These are phyloP conservation scores for Plectosphaerella sp. DNA, from an alignment of 2,329 filamentous ascomycete genomes.

Conservation along the genomic window DNA sequence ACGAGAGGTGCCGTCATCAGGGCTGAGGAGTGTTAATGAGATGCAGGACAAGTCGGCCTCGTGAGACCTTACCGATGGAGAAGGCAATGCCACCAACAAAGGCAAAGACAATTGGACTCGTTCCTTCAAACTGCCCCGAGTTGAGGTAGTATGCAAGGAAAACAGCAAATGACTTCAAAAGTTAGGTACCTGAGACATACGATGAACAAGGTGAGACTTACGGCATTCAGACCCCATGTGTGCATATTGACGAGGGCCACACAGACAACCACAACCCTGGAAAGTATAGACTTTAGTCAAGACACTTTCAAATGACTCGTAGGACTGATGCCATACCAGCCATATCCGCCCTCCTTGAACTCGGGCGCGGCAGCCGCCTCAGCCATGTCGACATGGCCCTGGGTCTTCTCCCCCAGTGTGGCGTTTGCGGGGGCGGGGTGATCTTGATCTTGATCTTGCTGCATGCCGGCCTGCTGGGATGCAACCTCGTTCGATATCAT, in stretches of 20 bases:
- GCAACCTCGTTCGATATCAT: no score
- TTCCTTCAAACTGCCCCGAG: constrained; percentile 56
- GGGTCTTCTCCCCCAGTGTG: neutral
- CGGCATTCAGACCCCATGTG: constrained; percentile 71
- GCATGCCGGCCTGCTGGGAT: no score
- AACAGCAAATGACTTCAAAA: constrained; percentile 46
- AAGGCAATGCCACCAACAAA: constrained; percentile 73
- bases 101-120: constrained; percentile 64
- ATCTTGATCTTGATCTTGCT: no score
- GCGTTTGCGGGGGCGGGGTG: neutral
- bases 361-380: constrained; percentile 16
- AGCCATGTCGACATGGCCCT: neutral
- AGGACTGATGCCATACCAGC: constrained; percentile 38
- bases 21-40: constrained; percentile 27
- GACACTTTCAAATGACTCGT: neutral
- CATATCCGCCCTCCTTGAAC: constrained; percentile 54
- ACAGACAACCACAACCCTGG: constrained; percentile 48
- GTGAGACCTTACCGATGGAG: constrained; percentile 35
- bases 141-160: constrained; percentile 55
- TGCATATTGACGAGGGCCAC: constrained; percentile 60
- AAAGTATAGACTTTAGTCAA: neutral
- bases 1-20: constrained; percentile 65
- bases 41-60: neutral
- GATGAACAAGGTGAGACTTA: constrained; percentile 21
- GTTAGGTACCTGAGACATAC: neutral